Evolutionary conservation across 495 filamentous ascomycete genomes (phyloP), one percentile per base, ranked within the genome.

Genomic region (Barbatosphaeria neglecta): DNA sequence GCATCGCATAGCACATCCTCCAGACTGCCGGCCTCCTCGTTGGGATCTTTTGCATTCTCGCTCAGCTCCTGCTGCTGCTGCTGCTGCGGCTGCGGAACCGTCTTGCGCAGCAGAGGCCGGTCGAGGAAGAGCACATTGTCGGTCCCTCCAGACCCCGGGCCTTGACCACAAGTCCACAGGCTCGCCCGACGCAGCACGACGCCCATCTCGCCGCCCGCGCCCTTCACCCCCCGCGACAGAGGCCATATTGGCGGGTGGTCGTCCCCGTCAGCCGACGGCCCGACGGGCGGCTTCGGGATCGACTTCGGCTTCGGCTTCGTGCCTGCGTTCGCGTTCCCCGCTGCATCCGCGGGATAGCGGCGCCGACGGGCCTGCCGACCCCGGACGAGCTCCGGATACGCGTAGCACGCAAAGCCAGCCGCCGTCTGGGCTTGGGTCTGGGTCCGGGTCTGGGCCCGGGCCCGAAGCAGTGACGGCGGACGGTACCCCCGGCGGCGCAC

Each of bases 331-430:
- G n/a, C n/a, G n/a, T n/a, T n/a, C 28, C 10, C 19, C 37, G 33
- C 22, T 24, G 13, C 42, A 41, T 31, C 41, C 10, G 10, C 16
- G 23, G 16, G 23, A 46, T 19, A 8, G 27, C 27, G 27, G 3
- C 27, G 27, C 27, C 27, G 27, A 31, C 27, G 3, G 9, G 9
- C 9, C 27, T 13, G 24, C 4, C 24, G 24, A 9, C 44, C 45
- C 19, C 37, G 28, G 6, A 61, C 22, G 16, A 65, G 17, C 47
- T 66, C 61, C 7, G 63, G 63, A 27, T 65, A 65, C 22, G 62
- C 60, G 39, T 52, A 62, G 41, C 52, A 51, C 24, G 48, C 57
- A 33, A 61, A 62, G n/a, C n/a, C 11, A 0, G 38, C 10, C n/a
- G n/a, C n/a, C n/a, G n/a, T n/a, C n/a, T n/a, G n/a, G n/a, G n/a